Evolutionary conservation across 306 rosid species (phyloP).

Genomic region (Psophocarpus tetragonolobus): DNA sequence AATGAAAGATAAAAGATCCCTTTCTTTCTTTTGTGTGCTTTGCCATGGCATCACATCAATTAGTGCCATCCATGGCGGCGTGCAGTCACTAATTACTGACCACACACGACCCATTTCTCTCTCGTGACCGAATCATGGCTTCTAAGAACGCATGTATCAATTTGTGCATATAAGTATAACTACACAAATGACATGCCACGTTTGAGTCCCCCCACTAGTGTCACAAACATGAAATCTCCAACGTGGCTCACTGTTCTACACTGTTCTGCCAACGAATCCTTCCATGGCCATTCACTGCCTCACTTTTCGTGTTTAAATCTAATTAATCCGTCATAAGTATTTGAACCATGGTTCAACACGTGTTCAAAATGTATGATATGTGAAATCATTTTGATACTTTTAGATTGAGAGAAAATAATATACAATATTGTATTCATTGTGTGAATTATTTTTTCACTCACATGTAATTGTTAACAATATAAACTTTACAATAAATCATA

Average conservation of each 20-base stretch:
- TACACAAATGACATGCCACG: slow-evolving; percentile 6
- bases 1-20: background rate
- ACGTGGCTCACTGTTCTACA: background rate
- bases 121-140: slow-evolving; percentile 15
- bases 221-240: background rate
- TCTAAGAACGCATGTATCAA: background rate
- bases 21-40: too few relatives aligned
- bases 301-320: background rate
- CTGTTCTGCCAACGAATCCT: background rate
- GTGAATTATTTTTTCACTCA: too few relatives aligned
- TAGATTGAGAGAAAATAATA: too few relatives aligned
- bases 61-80: slow-evolving; percentile 30
- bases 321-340: background rate
- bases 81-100: background rate
- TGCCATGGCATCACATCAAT: slow-evolving; percentile 15
- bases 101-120: background rate
- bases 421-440: too few relatives aligned
- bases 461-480: too few relatives aligned
- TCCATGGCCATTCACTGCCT: background rate
- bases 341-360: background rate
- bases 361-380: background rate
- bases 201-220: background rate
- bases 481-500: too few relatives aligned
- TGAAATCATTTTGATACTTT: too few relatives aligned
- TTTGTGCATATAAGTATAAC: too few relatives aligned